Percentiles rank a stretch among this genome's conserved stretches.
Evolutionary conservation across 768 basidiomycete species (phyloP).

Genomic region (Panaeolus papilionaceus): DNA sequence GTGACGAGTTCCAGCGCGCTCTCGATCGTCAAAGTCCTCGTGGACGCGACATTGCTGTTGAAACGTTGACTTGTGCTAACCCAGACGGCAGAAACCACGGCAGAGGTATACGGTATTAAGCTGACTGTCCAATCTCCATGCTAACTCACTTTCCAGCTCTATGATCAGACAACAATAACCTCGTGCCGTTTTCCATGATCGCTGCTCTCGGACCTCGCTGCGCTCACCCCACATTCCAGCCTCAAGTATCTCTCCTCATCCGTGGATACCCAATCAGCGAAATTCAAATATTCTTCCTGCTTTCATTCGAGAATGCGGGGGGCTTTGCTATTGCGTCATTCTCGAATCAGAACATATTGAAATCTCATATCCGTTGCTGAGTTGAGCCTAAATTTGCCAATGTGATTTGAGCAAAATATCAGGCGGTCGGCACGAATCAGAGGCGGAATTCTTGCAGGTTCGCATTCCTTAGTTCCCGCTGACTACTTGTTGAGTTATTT

Average conservation of each 20-base stretch:
- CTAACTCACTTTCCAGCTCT: background rate
- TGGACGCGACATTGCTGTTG: background rate
- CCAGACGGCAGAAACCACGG: background rate
- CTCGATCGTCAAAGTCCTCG: background rate
- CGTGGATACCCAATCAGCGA: slow-evolving; percentile 1
- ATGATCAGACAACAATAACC: background rate
- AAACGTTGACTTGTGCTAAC: background rate
- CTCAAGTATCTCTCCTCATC: background rate
- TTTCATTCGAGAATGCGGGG: background rate
- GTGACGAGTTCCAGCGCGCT: background rate
- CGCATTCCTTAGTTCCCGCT: slow-evolving; percentile 1
- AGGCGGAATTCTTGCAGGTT: background rate
- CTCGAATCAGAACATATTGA: background rate
- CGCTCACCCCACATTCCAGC: slow-evolving; percentile 11
- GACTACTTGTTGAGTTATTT: background rate
- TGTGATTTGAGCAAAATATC: background rate
- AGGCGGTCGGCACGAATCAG: background rate
- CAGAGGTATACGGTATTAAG: background rate
- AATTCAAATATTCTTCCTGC: background rate
- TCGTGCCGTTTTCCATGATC: slow-evolving; percentile 10
- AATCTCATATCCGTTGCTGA: slow-evolving; percentile 6
- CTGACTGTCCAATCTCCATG: background rate
- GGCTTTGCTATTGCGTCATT: slow-evolving; percentile 1
- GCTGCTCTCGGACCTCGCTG: background rate
- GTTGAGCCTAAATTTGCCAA: background rate